Base-by-base conservation (phyloP, 306 rosid species). In the Delonix regia region DNA sequence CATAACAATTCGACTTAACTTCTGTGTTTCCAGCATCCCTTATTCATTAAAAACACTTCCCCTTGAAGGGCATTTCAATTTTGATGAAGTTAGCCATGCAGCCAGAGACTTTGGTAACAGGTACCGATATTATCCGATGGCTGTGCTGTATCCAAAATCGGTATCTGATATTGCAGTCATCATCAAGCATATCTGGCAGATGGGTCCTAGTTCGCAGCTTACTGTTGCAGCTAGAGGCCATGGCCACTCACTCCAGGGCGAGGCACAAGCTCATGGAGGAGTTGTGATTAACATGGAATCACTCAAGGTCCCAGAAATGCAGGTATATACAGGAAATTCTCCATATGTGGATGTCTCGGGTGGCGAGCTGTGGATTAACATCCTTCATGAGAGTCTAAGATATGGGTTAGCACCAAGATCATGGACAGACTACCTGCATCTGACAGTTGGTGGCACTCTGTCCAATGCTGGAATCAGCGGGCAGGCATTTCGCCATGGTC, bases 381-480 rank as follows among this genome's bases (percentile, higher is more conserved):
- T 96, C 7, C 52, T 96, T 77, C 82, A 71, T 75, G 90, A 86
- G 34, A 74, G 92, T 1, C 84, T 86, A 5, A 57, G 77, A 12
- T 57, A 22, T 57, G 96, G 98, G 0, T 81, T 89, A 1, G 56
- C 97, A 0, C 98, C 97, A 0, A 83, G 84, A 2, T 87, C 97
- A 4, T 96, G 96, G 99, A 89, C 94, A 22, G 98, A 96, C 38
- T 96, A 93, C 44, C 83, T 96, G 83, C 80, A 64, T 71, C 44
- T 96, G 25, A 89, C 89, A 1, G 93, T 91, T 25, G 99, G 96
- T 11, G 99, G 99, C 21, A 95, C 98, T 3, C 89, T 95, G 66
- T 92, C 96, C 18, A 92, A 92, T 53, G 99, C 99, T 14, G 98
- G 99, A 11, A 88, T 95, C 4, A 88, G 99, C 48, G 99, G 99